phyloP scores from a whole-genome alignment of 1,139 yeast species.

The Blastobotrys arbuscula region DNA sequence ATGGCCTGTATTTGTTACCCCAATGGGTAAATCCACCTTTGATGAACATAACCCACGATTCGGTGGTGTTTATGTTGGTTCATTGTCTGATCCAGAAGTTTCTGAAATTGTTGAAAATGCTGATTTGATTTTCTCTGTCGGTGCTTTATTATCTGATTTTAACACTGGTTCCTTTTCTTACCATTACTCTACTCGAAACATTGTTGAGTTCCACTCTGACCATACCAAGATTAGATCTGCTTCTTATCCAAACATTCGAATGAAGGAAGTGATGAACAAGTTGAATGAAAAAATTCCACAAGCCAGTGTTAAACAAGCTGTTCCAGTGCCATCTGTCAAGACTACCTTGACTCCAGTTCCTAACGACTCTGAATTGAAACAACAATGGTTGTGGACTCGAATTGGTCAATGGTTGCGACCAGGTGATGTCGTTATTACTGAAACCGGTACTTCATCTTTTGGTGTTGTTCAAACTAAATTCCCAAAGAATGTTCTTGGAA shows the following conservation, averaged over 20 bases:
- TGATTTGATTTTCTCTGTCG: constrained; percentile 72
- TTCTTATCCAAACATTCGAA: constrained; percentile 68
- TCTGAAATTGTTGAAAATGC: constrained; percentile 70
- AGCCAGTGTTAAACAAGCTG: constrained; percentile 16
- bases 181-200: constrained; percentile 70
- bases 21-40: constrained; percentile 83
- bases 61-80: constrained; percentile 85
- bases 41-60: constrained; percentile 70
- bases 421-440: constrained; percentile 77
- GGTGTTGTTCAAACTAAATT: constrained; percentile 76
- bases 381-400: constrained; percentile 79
- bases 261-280: constrained; percentile 60
- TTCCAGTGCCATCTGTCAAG: constrained; percentile 24
- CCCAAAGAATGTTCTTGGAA: constrained; percentile 69
- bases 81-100: constrained; percentile 69
- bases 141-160: constrained; percentile 81
- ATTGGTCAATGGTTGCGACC: constrained; percentile 68
- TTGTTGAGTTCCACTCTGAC: constrained; percentile 87
- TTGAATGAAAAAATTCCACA: constrained; percentile 30
- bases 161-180: constrained; percentile 87
- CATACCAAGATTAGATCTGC: constrained; percentile 73
- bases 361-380: constrained; percentile 47
- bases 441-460: constrained; percentile 87
- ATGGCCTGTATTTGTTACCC: constrained; percentile 81
- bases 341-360: constrained; percentile 21